phyloP scores from a whole-genome alignment of 805 yeast genomes.

The Starmerella bacillaris region DNA sequence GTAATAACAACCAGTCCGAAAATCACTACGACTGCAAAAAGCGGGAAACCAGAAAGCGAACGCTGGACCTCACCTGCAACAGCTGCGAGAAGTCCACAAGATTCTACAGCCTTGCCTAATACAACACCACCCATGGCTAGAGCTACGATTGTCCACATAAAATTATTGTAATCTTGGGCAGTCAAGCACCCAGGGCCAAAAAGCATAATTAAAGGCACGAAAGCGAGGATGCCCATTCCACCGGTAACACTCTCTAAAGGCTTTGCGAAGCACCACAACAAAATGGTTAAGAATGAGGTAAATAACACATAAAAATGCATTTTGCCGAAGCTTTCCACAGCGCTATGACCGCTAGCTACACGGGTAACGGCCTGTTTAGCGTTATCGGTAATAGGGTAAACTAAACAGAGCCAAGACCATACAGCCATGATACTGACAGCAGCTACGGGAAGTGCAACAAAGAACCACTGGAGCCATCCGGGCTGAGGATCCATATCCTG shows the following conservation, averaged over 20 bases:
- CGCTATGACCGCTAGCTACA: slow-evolving; percentile 23
- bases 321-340: slow-evolving; percentile 45
- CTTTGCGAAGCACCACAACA: slow-evolving; percentile 79
- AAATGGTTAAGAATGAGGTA: slow-evolving; percentile 55
- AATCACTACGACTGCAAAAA: slow-evolving; percentile 54
- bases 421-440: slow-evolving; percentile 41
- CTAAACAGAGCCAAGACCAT: slow-evolving; percentile 54
- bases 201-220: slow-evolving; percentile 74
- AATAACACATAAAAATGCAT: slow-evolving; percentile 58
- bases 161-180: slow-evolving; percentile 84
- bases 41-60: slow-evolving; percentile 45
- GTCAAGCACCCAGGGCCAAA: slow-evolving; percentile 79
- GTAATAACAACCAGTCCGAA: slow-evolving; percentile 69
- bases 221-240: slow-evolving; percentile 91
- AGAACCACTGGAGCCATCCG: slow-evolving; percentile 90
- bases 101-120: slow-evolving; percentile 82
- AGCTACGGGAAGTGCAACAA: slow-evolving; percentile 67
- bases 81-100: slow-evolving; percentile 67
- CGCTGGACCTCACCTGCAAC: slow-evolving; percentile 55
- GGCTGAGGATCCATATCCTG: slow-evolving; percentile 71
- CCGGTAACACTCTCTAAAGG: slow-evolving; percentile 59
- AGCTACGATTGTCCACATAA: slow-evolving; percentile 89
- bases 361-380: slow-evolving; percentile 35
- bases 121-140: slow-evolving; percentile 98
- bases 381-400: slow-evolving; percentile 35